These are phyloP conservation scores for Ochetophila trinervis DNA, from an alignment of 306 rosid species.

Conservation along the genomic window DNA sequence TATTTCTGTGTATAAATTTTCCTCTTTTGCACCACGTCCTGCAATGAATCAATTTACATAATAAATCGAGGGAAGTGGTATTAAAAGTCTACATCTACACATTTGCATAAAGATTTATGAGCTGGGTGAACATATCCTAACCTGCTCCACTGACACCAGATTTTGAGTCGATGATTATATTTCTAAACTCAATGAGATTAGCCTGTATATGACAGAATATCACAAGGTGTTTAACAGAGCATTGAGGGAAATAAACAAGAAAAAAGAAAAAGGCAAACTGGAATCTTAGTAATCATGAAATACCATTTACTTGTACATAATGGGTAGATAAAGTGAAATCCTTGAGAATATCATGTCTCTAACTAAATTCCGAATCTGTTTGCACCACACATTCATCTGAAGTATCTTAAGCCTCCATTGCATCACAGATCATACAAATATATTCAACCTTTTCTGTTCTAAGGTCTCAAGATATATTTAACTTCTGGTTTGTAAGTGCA, in stretches of 20 bases:
- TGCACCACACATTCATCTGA: not conserved
- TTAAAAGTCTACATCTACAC: not conserved
- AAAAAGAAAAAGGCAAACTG: constrained; percentile 16
- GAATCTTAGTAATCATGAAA: constrained; percentile 8
- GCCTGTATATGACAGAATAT: constrained; percentile 50
- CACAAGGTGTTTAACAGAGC: constrained; percentile 6
- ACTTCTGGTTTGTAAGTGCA: not conserved
- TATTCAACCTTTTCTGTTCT: not conserved
- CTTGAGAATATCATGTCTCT: not conserved
- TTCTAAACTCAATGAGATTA: constrained; percentile 51
- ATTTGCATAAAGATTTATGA: constrained; percentile 11
- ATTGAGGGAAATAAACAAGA: not conserved
- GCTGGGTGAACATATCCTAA: constrained; percentile 34
- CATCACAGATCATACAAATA: not conserved
- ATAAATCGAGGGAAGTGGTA: constrained; percentile 3
- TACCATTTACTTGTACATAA: not conserved
- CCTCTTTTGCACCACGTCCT: constrained; percentile 87
- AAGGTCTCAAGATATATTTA: not conserved
- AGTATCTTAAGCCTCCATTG: not conserved
- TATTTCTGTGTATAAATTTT: constrained; percentile 78
- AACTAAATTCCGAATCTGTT: not conserved
- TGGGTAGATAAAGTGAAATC: not conserved
- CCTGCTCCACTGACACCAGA: constrained; percentile 99
- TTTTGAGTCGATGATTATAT: constrained; percentile 81
- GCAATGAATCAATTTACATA: constrained; percentile 33